Evolutionary conservation across 129 eudicot species (phyloP), one percentile per base, ranked within the genome.

Genomic region (Escallonia rubra): DNA sequence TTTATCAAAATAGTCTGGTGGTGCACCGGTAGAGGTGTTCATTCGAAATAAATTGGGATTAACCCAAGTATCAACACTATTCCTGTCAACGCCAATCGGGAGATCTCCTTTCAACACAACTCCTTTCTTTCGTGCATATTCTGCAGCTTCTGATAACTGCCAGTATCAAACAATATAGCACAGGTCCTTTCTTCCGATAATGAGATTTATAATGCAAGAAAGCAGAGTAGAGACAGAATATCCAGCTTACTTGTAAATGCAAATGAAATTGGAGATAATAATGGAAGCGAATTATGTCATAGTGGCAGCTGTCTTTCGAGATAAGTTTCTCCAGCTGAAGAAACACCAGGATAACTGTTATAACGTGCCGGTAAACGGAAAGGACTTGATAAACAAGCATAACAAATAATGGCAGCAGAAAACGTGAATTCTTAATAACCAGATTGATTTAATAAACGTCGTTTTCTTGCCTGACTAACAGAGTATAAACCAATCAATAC

Each of bases 11-110:
- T 94, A 94, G 73, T 94, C 99, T 2, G 99, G 99, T 51, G 99
- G 99, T 68, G 99, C 99, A 64, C 99, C 99, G 2, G 99, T 94
- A 11, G 99, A 79, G 58, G 99, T 94, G 87, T 75, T 87, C 99
- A 90, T 94, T 61, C 96, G 96, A 56, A 94, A 94, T 58, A 94
- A 79, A 78, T 58, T 94, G 15, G 99, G 99, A 75, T 87, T 68
- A 15, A 94, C 99, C 99, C 99, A 94, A 43, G 96, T 87, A 78
- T 94, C 99, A 43, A 94, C 99, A 76, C 99, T 94, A 61, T 94
- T 90, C 63, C 94, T 83, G 75, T 90, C 99, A 4, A 94, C 99
- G 6, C 99, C 99, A 41, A 94, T 94, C 6, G 99, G 99, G 46
- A 94, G 96, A 68, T 94, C 99, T 41, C 99, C 99, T 83, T 94